Conservation (phyloP, 805 yeast genomes). For the Yamadazyma sp. region DNA sequence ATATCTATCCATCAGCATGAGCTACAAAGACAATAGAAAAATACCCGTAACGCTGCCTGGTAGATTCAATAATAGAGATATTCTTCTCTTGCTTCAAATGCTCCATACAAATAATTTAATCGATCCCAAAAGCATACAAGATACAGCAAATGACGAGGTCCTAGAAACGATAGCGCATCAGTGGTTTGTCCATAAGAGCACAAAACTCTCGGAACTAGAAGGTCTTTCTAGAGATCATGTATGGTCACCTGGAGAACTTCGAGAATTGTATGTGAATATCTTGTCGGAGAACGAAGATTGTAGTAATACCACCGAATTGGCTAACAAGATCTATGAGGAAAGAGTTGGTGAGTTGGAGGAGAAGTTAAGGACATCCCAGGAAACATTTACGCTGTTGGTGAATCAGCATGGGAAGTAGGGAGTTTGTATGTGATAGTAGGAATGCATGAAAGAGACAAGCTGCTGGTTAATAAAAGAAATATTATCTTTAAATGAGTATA, state of each 20-base stretch:
- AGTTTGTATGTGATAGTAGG: too few species aligned
- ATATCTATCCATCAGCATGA: neutral
- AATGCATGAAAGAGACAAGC: too few species aligned
- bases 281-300: slow-evolving; percentile 26
- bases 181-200: slow-evolving; percentile 33
- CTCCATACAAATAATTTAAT: slow-evolving; percentile 34
- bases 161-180: slow-evolving; percentile 24
- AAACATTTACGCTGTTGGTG: slow-evolving; percentile 22
- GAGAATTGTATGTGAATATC: slow-evolving; percentile 26
- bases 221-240: slow-evolving; percentile 17
- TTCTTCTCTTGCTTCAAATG: slow-evolving; percentile 38
- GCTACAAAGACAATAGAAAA: neutral
- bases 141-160: slow-evolving; percentile 3
- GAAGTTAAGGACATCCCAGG: slow-evolving; percentile 24
- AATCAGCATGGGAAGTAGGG: too few species aligned
- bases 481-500: too few species aligned
- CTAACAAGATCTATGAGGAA: slow-evolving; percentile 32
- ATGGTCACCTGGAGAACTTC: slow-evolving; percentile 21
- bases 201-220: slow-evolving; percentile 22
- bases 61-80: slow-evolving; percentile 27
- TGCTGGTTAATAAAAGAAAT: too few species aligned
- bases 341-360: slow-evolving; percentile 34
- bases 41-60: slow-evolving; percentile 3
- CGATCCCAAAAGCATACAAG: slow-evolving; percentile 21
- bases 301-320: slow-evolving; percentile 38